Evolutionary conservation across 805 yeast species (phyloP).

Genomic region (Nakazawaea ambrosiae): DNA sequence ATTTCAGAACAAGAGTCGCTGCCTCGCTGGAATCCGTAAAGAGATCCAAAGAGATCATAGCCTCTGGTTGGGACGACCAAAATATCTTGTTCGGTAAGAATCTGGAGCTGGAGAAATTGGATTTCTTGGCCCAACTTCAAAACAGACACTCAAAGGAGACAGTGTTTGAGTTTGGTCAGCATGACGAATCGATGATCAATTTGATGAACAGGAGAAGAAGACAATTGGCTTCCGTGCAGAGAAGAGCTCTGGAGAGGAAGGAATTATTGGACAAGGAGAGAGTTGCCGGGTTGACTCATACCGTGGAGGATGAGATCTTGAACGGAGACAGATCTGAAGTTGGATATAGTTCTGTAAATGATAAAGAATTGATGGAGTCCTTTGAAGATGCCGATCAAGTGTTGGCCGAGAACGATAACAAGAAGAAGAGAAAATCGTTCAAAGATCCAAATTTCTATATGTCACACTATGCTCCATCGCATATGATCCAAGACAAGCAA

Average conservation of each 20-base stretch:
- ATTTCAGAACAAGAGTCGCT: slow-evolving; percentile 74
- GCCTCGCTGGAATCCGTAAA: slow-evolving; percentile 85
- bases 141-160: slow-evolving; percentile 77
- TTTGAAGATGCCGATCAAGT: slow-evolving; percentile 48
- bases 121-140: slow-evolving; percentile 62
- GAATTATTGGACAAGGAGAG: slow-evolving; percentile 67
- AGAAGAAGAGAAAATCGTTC: slow-evolving; percentile 38
- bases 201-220: slow-evolving; percentile 82
- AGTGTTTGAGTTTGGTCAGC: slow-evolving; percentile 81
- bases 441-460: slow-evolving; percentile 77
- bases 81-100: slow-evolving; percentile 75
- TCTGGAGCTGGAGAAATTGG: slow-evolving; percentile 64
- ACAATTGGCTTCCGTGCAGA: slow-evolving; percentile 84
- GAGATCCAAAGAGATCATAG: slow-evolving; percentile 71
- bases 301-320: slow-evolving; percentile 67
- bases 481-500: slow-evolving; percentile 77
- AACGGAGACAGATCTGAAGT: slow-evolving; percentile 38
- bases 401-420: slow-evolving; percentile 20
- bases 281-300: slow-evolving; percentile 65
- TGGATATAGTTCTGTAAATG: slow-evolving; percentile 30
- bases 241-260: slow-evolving; percentile 63
- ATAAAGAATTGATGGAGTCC: slow-evolving; percentile 37
- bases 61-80: slow-evolving; percentile 84
- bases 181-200: slow-evolving; percentile 63
- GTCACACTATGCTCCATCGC: slow-evolving; percentile 83